Evolutionary conservation across 306 rosid species (phyloP).

Genomic region (Vigna mungo): DNA sequence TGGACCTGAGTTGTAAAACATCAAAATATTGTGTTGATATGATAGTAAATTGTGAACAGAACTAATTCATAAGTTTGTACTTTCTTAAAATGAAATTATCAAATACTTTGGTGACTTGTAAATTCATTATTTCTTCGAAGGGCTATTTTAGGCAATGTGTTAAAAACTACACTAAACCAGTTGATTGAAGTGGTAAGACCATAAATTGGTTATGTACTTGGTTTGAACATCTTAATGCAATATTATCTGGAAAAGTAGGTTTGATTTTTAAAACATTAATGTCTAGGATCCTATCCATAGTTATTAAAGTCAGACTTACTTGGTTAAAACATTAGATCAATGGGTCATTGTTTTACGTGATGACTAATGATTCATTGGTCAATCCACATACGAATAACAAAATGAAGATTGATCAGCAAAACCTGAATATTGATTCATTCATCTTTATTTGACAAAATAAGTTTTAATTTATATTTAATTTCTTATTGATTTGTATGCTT

Average conservation of each 20-base stretch:
- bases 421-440: background rate
- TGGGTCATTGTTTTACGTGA: background rate
- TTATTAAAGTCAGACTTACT: background rate
- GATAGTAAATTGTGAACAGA: background rate
- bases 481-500: too few species aligned
- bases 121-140: background rate
- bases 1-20: background rate
- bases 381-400: background rate
- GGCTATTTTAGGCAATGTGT: background rate
- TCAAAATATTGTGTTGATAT: constrained; percentile 4
- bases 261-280: background rate
- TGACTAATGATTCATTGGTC: background rate
- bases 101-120: background rate
- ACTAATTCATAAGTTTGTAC: background rate
- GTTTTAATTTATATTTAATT: background rate
- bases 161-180: background rate
- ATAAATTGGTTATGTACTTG: background rate
- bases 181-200: background rate
- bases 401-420: background rate
- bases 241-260: background rate
- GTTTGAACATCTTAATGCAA: background rate
- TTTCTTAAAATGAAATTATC: background rate
- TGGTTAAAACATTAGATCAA: background rate
- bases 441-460: background rate
- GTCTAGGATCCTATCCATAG: background rate